phyloP scores from a whole-genome alignment of 352 stramenopile genomes.

The Globisporangium uncinulatum region DNA sequence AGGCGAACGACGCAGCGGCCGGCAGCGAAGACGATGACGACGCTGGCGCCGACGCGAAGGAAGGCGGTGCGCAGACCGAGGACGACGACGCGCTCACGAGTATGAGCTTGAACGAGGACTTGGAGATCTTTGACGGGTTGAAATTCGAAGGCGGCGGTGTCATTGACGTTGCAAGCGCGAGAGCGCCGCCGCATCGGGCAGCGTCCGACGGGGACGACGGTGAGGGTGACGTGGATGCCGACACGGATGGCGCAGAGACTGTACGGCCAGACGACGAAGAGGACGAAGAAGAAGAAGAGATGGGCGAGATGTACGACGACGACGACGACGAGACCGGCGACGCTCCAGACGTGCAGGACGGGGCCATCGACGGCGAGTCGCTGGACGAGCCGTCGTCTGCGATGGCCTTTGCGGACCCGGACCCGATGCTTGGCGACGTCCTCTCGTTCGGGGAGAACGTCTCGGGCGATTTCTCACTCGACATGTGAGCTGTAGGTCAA shows the following conservation, averaged over 20 bases:
- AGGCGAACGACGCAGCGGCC: background rate
- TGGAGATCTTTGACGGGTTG: constrained; percentile 82
- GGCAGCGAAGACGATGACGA: background rate
- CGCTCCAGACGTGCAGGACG: constrained; percentile 8
- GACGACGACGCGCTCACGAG: constrained; percentile 68
- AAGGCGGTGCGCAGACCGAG: constrained; percentile 13
- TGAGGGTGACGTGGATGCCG: constrained; percentile 18
- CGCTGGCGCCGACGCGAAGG: constrained; percentile 6
- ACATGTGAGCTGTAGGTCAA: constrained; percentile 9
- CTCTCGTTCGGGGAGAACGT: constrained; percentile 9
- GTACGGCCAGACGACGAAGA: constrained; percentile 35
- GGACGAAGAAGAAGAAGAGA: constrained; percentile 31
- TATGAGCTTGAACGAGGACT: constrained; percentile 70
- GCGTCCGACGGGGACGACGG: constrained; percentile 13
- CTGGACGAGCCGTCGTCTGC: background rate
- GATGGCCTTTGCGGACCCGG: background rate
- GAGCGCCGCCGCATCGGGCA: constrained; percentile 11
- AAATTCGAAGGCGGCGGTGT: constrained; percentile 84
- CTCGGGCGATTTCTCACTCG: constrained; percentile 17
- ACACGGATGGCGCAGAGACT: constrained; percentile 32
- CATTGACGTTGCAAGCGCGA: constrained; percentile 56
- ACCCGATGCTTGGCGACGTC: background rate
- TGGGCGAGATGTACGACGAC: constrained; percentile 49
- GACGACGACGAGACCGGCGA: constrained; percentile 43
- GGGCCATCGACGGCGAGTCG: background rate